Evolutionary conservation across 805 yeast genomes (phyloP).

Genomic region (Huiozyma sinensis): DNA sequence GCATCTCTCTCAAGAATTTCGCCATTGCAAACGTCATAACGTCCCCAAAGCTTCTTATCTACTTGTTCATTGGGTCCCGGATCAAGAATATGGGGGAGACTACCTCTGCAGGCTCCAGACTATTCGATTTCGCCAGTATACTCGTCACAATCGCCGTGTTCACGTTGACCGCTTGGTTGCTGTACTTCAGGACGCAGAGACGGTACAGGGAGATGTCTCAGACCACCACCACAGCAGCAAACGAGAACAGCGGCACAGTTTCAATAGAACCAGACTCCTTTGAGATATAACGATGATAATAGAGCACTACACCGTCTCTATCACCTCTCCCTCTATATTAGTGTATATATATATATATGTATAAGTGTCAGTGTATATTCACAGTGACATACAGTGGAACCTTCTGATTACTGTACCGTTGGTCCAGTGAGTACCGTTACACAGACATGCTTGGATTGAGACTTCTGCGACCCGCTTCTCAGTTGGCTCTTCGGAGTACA

Average conservation of each 20-base stretch:
- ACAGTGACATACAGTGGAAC: not conserved
- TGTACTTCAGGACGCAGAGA: constrained; percentile 44
- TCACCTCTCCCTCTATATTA: not conserved
- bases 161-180: constrained; percentile 49
- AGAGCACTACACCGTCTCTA: too few species aligned
- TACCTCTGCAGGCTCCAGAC: constrained; percentile 37
- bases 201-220: constrained; percentile 26
- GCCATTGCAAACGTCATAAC: constrained; percentile 61
- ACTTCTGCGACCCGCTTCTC: too few species aligned
- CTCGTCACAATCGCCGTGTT: constrained; percentile 45
- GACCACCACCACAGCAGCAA: not conserved
- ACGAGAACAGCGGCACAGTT: not conserved
- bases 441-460: too few species aligned
- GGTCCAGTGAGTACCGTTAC: too few species aligned
- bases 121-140: constrained; percentile 57
- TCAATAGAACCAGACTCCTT: constrained; percentile 4
- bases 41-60: constrained; percentile 73
- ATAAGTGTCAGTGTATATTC: not conserved
- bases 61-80: constrained; percentile 68
- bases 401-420: not conserved
- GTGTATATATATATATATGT: not conserved
- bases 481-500: too few species aligned
- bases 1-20: constrained; percentile 51
- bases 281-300: constrained; percentile 3
- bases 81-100: constrained; percentile 57